A percentile compares a stretch with the other conserved stretches of the same genome.
Conservation (phyloP, 441 rosid species). For the Rhodomyrtus psidioides region DNA sequence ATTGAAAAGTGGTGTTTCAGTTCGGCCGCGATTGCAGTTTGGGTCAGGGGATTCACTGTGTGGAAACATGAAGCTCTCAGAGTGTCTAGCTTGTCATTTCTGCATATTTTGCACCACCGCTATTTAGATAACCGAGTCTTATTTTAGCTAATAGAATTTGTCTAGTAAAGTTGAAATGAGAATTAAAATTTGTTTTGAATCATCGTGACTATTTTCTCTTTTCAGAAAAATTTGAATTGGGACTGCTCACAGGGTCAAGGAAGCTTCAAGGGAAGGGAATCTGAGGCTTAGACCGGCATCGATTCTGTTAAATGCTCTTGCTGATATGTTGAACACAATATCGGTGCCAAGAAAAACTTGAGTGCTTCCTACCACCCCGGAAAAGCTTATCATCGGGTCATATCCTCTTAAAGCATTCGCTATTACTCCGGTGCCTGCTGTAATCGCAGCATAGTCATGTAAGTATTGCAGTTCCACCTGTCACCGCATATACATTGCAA, state of each 20-base stretch:
- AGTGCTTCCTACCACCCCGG: conserved; percentile 31
- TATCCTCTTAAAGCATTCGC: conserved; percentile 13
- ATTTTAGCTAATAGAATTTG: not conserved
- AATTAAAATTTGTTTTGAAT: too few relatives aligned
- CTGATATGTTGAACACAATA: conserved; percentile 21
- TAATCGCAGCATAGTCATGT: conserved; percentile 35
- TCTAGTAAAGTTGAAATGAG: too few relatives aligned
- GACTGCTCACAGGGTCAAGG: conserved; percentile 41
- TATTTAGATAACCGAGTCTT: not conserved
- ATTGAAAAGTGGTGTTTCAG: conserved; percentile 22
- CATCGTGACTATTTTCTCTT: not conserved
- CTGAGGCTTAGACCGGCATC: conserved; percentile 38
- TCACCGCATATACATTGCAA: not conserved
- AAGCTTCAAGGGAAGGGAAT: conserved; percentile 19
- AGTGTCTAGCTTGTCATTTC: conserved; percentile 32
- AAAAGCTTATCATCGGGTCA: conserved; percentile 25
- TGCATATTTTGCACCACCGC: conserved; percentile 9
- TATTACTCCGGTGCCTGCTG: conserved; percentile 33
- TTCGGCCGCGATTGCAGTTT: conserved; percentile 46
- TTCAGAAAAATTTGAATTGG: not conserved
- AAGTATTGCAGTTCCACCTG: conserved; percentile 47
- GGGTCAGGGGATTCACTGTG: conserved; percentile 20
- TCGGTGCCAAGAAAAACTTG: conserved; percentile 33
- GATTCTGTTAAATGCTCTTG: conserved; percentile 14
- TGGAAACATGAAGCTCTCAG: conserved; percentile 27